Evolutionary conservation across 495 filamentous ascomycete genomes (phyloP), one percentile per base, ranked within the genome.

Genomic region (Lepidopterella palustris): DNA sequence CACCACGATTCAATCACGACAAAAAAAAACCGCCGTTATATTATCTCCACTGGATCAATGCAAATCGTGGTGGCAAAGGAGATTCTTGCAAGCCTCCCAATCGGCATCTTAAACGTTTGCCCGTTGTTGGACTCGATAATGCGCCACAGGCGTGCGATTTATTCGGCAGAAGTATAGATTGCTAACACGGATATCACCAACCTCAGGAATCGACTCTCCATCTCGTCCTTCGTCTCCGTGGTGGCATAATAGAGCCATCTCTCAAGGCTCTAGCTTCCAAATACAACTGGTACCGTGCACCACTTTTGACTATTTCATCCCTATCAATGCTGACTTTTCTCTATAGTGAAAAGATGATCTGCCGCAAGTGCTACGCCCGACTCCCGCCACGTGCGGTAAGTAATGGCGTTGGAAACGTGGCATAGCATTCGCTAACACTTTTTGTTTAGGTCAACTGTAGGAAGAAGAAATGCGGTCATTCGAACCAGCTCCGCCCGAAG

Each of bases 341-440:
- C n/a, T n/a, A n/a, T n/a, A n/a, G n/a, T 87, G 93, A 98, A 63
- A 98, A 98, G 88, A 89, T 89, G 85, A 96, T 98, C 79, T 98
- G 93, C 88, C 92, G 93, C 81, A 97, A 98, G 85, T 98, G 92
- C 86, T 97, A 96, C 77, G 92, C 93, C 68, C 93, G 93, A 79
- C 90, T 98, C 58, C 93, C 93, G 67, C 93, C 93, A 63, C 87
- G 93, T 81, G 93, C 93, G 65, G 97, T n/a, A n/a, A n/a, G n/a
- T 92, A 98, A 98, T 85, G 97, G 93, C 88, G 50, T 55, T 45
- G 29, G 50, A 24, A 26, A 10, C 20, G 10, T n/a, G 23, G 9
- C 47, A 50, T 23, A 9, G 21, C 47, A 50, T 15, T 3, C 1
- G 55, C 58, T 55, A 55, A 62, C 45, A 32, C 28, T 20, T 45